Evolutionary conservation across 2,329 filamentous ascomycete species (phyloP).

Genomic region (Colletotrichum spinosum): DNA sequence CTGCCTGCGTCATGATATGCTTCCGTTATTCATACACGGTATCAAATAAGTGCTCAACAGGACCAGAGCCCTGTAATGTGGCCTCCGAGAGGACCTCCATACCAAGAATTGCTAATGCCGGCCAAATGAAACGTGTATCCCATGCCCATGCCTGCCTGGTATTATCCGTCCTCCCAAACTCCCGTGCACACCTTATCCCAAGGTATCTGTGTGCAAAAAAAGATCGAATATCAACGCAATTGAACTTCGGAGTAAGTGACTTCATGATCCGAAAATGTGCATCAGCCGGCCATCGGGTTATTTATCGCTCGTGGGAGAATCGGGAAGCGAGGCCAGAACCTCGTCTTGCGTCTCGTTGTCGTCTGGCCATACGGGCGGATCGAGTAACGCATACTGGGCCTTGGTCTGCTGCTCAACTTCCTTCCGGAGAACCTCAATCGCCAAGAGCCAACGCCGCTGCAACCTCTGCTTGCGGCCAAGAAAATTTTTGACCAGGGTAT

Average conservation of each 20-base stretch:
- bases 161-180: constrained; percentile 23
- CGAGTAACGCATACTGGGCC: constrained; percentile 54
- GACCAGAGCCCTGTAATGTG: constrained; percentile 2
- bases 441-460: constrained; percentile 63
- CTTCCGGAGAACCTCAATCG: constrained; percentile 64
- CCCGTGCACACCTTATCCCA: constrained; percentile 29
- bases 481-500: constrained; percentile 59
- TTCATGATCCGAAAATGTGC: constrained; percentile 11
- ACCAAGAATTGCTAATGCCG: constrained; percentile 24
- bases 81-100: neutral
- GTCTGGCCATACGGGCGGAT: constrained; percentile 55
- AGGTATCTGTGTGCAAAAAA: constrained; percentile 30
- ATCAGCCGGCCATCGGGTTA: constrained; percentile 8
- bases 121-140: constrained; percentile 16
- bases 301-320: constrained; percentile 28
- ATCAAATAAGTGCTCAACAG: constrained; percentile 8
- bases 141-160: constrained; percentile 21
- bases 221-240: constrained; percentile 9
- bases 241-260: constrained; percentile 20
- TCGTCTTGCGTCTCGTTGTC: constrained; percentile 41
- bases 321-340: constrained; percentile 25
- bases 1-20: constrained; percentile 30
- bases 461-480: constrained; percentile 57
- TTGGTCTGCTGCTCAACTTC: constrained; percentile 61
- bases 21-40: constrained; percentile 18